These are phyloP conservation scores for Brachypodium distachyon DNA, from an alignment of 202 grass and related monocot species.

Conservation along the genomic window DNA sequence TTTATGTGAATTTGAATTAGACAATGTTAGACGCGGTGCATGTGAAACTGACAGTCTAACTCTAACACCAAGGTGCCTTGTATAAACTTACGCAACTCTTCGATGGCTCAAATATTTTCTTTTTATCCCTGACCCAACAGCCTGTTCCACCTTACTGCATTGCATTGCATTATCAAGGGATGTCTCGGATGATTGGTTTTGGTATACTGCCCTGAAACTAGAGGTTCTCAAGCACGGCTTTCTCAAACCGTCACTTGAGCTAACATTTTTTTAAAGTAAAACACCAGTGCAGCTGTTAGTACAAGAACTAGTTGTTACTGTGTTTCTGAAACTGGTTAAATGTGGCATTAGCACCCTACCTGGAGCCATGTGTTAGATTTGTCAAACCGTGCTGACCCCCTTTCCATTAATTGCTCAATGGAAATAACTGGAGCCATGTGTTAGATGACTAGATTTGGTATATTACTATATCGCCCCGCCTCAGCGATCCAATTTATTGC, in stretches of 20 bases:
- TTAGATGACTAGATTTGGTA: not conserved
- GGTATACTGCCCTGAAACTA: not conserved
- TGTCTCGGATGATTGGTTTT: not conserved
- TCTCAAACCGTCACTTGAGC: not conserved
- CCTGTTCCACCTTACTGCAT: not conserved
- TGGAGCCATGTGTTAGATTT: no score
- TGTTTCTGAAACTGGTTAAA: no score
- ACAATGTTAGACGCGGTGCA: not conserved
- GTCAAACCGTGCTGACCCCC: no score
- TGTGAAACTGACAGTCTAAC: not conserved
- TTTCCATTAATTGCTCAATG: no score
- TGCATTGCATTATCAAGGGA: not conserved
- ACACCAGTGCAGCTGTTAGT: no score
- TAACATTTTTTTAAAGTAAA: no score
- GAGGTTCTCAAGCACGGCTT: no score
- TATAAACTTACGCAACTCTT: not conserved
- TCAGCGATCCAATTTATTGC: not conserved
- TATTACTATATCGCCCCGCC: not conserved
- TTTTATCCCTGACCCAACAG: not conserved
- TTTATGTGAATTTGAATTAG: not conserved
- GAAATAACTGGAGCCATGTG: not conserved
- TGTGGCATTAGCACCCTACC: no score
- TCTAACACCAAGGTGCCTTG: not conserved
- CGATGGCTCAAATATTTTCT: not conserved
- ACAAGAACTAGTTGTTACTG: no score